phyloP scores from a whole-genome alignment of 2,329 filamentous ascomycete genomes.

The Dactylella cylindrospora region DNA sequence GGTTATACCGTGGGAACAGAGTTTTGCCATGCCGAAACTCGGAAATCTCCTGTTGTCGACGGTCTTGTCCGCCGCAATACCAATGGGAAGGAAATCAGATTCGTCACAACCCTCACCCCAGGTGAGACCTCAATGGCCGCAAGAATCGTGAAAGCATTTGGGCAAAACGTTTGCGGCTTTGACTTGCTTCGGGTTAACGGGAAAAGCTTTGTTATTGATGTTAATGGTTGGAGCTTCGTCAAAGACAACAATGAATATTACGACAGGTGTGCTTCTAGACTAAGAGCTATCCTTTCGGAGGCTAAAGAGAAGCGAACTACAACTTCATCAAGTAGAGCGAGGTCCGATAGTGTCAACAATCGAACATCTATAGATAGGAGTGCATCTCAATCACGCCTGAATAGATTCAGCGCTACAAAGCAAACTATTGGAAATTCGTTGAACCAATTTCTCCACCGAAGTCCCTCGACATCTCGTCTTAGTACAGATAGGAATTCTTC shows the following conservation, averaged over 20 bases:
- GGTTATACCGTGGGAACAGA: slow-evolving; percentile 92
- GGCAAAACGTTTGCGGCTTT: slow-evolving; percentile 93
- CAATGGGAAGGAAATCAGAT: slow-evolving; percentile 93
- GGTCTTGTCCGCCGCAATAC: slow-evolving; percentile 94
- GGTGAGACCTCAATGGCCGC: slow-evolving; percentile 84
- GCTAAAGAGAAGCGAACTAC: slow-evolving; percentile 51
- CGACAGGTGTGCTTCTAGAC: slow-evolving; percentile 80
- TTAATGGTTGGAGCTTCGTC: slow-evolving; percentile 99
- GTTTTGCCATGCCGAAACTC: slow-evolving; percentile 94
- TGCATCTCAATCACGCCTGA: slow-evolving; percentile 43
- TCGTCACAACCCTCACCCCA: slow-evolving; percentile 79
- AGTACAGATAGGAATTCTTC: slow-evolving; percentile 40
- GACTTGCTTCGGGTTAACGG: slow-evolving; percentile 85
- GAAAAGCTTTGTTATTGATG: slow-evolving; percentile 95
- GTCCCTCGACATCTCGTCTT: slow-evolving; percentile 43
- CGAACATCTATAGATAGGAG: slow-evolving; percentile 49
- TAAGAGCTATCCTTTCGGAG: slow-evolving; percentile 82
- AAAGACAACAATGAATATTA: slow-evolving; percentile 99
- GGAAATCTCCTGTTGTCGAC: slow-evolving; percentile 96
- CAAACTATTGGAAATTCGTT: slow-evolving; percentile 38
- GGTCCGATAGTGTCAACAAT: slow-evolving; percentile 54
- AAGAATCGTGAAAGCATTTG: slow-evolving; percentile 87
- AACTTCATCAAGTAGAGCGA: slow-evolving; percentile 57
- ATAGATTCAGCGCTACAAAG: slow-evolving; percentile 37
- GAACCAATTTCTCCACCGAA: slow-evolving; percentile 38